Conservation (phyloP, 805 yeast genomes). For the Kuraishia capsulata region DNA sequence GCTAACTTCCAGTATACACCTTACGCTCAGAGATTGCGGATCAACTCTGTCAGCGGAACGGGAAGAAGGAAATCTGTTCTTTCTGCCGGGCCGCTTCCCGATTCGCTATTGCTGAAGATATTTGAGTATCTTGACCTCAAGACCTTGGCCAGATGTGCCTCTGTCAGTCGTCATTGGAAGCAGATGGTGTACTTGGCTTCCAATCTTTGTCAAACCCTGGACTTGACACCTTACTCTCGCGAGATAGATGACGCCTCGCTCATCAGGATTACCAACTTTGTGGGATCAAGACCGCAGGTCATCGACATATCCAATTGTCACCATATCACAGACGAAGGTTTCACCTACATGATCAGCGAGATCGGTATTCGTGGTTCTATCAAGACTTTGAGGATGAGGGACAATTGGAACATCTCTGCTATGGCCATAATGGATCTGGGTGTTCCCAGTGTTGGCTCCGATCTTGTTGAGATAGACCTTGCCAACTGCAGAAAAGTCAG, state of each 20-base stretch:
- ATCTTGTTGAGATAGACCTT: constrained; percentile 52
- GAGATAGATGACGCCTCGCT: constrained; percentile 49
- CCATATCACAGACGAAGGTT: constrained; percentile 71
- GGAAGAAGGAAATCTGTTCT: constrained; percentile 50
- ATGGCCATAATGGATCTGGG: constrained; percentile 78
- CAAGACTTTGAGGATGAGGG: constrained; percentile 46
- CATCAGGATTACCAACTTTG: constrained; percentile 55
- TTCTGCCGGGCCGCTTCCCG: constrained; percentile 53
- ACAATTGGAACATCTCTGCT: constrained; percentile 72
- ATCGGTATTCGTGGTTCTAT: constrained; percentile 59
- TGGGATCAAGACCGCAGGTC: constrained; percentile 53
- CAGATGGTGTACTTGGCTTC: constrained; percentile 52
- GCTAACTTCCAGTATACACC: constrained; percentile 41
- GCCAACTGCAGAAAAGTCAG: constrained; percentile 64
- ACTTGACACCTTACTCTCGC: constrained; percentile 55
- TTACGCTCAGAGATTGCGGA: constrained; percentile 42
- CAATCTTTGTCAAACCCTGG: constrained; percentile 39
- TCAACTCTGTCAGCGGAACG: constrained; percentile 30
- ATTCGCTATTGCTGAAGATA: constrained; percentile 41
- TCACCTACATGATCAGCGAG: constrained; percentile 60
- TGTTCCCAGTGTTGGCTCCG: constrained; percentile 51
- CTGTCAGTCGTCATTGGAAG: constrained; percentile 61
- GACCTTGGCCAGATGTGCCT: constrained; percentile 48
- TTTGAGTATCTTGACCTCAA: constrained; percentile 47
- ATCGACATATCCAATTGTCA: constrained; percentile 67